phyloP scores from a whole-genome alignment of 2,329 filamentous ascomycete species.

The Acrodontium crateriforme region DNA sequence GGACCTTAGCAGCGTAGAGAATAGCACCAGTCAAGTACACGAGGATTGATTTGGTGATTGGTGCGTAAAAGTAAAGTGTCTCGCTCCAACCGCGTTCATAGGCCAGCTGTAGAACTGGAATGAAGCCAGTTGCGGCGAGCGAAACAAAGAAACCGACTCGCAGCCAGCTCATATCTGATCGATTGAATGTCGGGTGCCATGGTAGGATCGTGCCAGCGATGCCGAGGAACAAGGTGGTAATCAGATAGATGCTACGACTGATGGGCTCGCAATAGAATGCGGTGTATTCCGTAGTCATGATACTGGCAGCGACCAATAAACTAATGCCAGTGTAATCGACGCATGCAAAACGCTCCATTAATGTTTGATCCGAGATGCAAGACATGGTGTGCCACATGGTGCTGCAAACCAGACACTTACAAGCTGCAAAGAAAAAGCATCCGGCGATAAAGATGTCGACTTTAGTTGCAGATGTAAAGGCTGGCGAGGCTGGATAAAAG shows the following conservation, averaged over 20 bases:
- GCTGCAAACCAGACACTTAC: slow-evolving; percentile 87
- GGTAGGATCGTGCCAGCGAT: slow-evolving; percentile 80
- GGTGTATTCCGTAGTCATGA: slow-evolving; percentile 97
- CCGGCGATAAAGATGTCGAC: slow-evolving; percentile 82
- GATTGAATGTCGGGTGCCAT: slow-evolving; percentile 94
- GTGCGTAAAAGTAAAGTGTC: slow-evolving; percentile 82
- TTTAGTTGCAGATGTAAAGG: slow-evolving; percentile 76
- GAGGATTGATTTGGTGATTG: slow-evolving; percentile 65
- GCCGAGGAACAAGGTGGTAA: slow-evolving; percentile 65
- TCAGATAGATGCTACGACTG: slow-evolving; percentile 76
- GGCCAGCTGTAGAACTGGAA: slow-evolving; percentile 74
- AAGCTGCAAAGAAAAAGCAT: slow-evolving; percentile 90
- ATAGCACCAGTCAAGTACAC: slow-evolving; percentile 78
- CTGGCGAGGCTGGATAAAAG: slow-evolving; percentile 79
- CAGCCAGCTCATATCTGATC: slow-evolving; percentile 79
- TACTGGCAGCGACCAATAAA: slow-evolving; percentile 83
- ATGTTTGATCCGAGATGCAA: slow-evolving; percentile 74
- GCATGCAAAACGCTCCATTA: slow-evolving; percentile 91
- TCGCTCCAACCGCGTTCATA: slow-evolving; percentile 63
- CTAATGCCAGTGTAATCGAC: slow-evolving; percentile 98
- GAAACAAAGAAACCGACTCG: slow-evolving; percentile 85
- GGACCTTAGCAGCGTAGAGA: slow-evolving; percentile 82
- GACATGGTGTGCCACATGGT: slow-evolving; percentile 99
- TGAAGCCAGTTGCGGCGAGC: slow-evolving; percentile 74
- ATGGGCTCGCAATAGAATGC: slow-evolving; percentile 95